Base-by-base conservation (phyloP, 1,284 basidiomycete genomes). In the Melanopsichium pennsylvanicum region DNA sequence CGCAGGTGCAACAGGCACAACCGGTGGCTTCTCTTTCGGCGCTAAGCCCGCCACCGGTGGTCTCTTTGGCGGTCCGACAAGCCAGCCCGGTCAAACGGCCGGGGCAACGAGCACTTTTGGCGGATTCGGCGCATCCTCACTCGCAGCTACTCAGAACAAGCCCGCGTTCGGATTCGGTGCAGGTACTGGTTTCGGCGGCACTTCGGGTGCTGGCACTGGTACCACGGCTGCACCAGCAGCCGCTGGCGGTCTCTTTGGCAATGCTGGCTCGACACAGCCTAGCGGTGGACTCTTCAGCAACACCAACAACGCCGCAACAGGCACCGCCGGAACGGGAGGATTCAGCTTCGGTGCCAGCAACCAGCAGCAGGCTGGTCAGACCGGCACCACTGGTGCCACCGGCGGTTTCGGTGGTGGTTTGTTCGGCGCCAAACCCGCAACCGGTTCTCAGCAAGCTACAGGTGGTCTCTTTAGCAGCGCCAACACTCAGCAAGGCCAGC, bases 61-160 rank as follows among this genome's bases (percentile, higher is more conserved):
- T 40, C 76, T 89, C 13, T 89, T 90, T 71, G 85, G 86, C 19
- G 69, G 50, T 29, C 62, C 76, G 11, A 51, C 55, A 27, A 49
- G 39, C 13, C 47, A 63, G 38, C 66, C 70, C 8, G 63, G 56
- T 36, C 76, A 59, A 55, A 59, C 63, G 5, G 61, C 69, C 16
- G 60, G 71, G 5, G 56, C 78, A 10, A 63, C 71, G 21, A 56
- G 54, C 26, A 72, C 70, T 60, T 71, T 71, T 43, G 72, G 70
- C 29, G 73, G 71, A 32, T 78, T 76, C 23, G 75, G 73, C 26
- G 77, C 59, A 27, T 35, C 70, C 22, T 48, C 49, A n/a, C 50
- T 55, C 34, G 26, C 59, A 10, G 48, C 64, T 42, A 62, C 48
- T 29, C 62, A 63, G 29, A 74, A 70, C 46, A 78, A 79, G 63